A percentile compares a stretch with the other conserved stretches of the same genome.
These are phyloP conservation scores for Saturnispora silvae DNA, from an alignment of 805 yeast species.

Conservation along the genomic window DNA sequence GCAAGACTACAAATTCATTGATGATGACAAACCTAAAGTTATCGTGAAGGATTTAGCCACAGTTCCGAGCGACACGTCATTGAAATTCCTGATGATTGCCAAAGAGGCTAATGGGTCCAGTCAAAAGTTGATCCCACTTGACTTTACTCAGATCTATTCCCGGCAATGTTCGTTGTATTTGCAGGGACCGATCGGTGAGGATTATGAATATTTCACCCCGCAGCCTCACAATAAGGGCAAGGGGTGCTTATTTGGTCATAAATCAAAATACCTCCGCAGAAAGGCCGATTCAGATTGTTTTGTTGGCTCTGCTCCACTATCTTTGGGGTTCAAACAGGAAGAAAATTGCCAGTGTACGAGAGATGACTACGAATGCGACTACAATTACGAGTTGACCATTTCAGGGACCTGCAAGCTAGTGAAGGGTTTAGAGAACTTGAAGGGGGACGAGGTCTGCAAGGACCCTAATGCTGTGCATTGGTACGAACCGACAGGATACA, in stretches of 20 bases:
- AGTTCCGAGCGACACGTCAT: slow-evolving; percentile 83
- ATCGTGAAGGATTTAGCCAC: slow-evolving; percentile 68
- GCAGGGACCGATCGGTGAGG: slow-evolving; percentile 28
- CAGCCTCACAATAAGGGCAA: slow-evolving; percentile 39
- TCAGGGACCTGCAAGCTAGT: slow-evolving; percentile 85
- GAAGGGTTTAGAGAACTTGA: slow-evolving; percentile 59
- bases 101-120: slow-evolving; percentile 27
- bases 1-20: slow-evolving; percentile 54
- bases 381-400: slow-evolving; percentile 53
- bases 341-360: slow-evolving; percentile 78
- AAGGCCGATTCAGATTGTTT: slow-evolving; percentile 53
- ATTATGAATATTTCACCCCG: slow-evolving; percentile 58
- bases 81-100: slow-evolving; percentile 62
- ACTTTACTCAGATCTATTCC: slow-evolving; percentile 40
- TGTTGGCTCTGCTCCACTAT: slow-evolving; percentile 54
- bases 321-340: slow-evolving; percentile 42
- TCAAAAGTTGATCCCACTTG: slow-evolving; percentile 36
- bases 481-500: slow-evolving; percentile 86
- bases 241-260: slow-evolving; percentile 65
- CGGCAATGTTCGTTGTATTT: slow-evolving; percentile 48
- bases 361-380: slow-evolving; percentile 89
- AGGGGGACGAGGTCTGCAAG: slow-evolving; percentile 50
- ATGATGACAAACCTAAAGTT: slow-evolving; percentile 41
- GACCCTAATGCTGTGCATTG: slow-evolving; percentile 51
- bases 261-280: slow-evolving; percentile 48